phyloP scores from a whole-genome alignment of 78 protist species.

The Tieghemostelium lacteum region DNA sequence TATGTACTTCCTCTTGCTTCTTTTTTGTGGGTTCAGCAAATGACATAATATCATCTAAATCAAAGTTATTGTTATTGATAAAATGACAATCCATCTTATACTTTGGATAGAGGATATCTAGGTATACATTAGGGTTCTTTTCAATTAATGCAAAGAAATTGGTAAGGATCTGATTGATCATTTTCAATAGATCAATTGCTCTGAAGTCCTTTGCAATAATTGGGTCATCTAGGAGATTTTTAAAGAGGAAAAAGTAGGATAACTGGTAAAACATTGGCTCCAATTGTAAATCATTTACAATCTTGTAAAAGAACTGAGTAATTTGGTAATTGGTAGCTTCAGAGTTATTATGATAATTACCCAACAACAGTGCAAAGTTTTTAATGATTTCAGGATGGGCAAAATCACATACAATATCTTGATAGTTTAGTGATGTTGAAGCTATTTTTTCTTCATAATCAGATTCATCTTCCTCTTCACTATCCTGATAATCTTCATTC shows the following conservation, averaged over 20 bases:
- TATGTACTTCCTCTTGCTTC: neutral
- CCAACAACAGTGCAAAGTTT: slow-evolving; percentile 17
- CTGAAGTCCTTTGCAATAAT: neutral
- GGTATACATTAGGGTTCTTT: neutral
- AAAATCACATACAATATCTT: slow-evolving; percentile 5
- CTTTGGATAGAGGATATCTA: slow-evolving; percentile 15
- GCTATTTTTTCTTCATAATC: neutral
- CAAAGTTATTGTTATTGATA: neutral
- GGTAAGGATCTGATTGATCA: neutral
- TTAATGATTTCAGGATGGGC: slow-evolving; percentile 37
- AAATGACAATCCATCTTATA: neutral
- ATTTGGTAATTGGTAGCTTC: slow-evolving; percentile 13
- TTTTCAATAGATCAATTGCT: neutral
- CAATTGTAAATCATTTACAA: slow-evolving; percentile 10
- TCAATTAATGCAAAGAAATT: slow-evolving; percentile 17
- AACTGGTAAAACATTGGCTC: slow-evolving; percentile 44
- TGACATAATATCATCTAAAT: neutral
- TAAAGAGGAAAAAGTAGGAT: slow-evolving; percentile 39
- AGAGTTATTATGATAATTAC: slow-evolving; percentile 15
- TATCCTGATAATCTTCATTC: neutral
- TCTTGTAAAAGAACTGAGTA: neutral
- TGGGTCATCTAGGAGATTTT: slow-evolving; percentile 41
- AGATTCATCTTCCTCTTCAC: neutral
- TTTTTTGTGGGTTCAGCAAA: neutral
- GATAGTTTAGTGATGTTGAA: neutral